Percentiles rank a stretch among this genome's conserved stretches.
These are phyloP conservation scores for Microdochium nivale DNA, from an alignment of 2,329 filamentous ascomycete species.

Conservation along the genomic window DNA sequence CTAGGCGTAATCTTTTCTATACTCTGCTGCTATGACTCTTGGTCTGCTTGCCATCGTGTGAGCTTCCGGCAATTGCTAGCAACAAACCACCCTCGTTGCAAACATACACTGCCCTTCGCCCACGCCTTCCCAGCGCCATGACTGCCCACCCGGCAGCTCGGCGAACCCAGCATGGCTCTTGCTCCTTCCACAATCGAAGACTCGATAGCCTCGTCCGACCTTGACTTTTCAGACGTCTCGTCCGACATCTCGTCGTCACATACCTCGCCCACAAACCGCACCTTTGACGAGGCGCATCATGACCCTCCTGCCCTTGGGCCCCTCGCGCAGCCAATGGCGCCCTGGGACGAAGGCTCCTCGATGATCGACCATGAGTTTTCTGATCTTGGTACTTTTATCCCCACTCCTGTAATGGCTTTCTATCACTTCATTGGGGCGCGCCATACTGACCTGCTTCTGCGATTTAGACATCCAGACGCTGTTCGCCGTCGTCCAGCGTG, in stretches of 20 bases:
- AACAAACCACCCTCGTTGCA: not conserved
- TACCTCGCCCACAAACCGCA: not conserved
- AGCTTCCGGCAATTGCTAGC: too few species aligned
- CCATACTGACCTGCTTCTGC: conserved; percentile 2
- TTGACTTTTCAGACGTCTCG: not conserved
- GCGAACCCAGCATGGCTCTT: not conserved
- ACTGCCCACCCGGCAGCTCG: not conserved
- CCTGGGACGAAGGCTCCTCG: not conserved
- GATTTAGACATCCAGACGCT: conserved; percentile 62
- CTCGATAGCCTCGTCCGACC: not conserved
- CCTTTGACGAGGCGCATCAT: not conserved
- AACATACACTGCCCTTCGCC: not conserved
- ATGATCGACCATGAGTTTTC: not conserved
- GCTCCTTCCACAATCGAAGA: not conserved
- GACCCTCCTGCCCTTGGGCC: not conserved
- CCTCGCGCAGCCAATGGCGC: not conserved
- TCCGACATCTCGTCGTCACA: not conserved
- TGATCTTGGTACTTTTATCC: not conserved
- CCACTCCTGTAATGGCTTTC: not conserved
- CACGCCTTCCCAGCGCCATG: not conserved
- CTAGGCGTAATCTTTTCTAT: too few species aligned
- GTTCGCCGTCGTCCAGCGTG: conserved; percentile 65
- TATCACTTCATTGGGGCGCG: not conserved
- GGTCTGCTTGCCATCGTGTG: too few species aligned
- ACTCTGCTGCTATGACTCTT: too few species aligned